Conservation (phyloP, 495 filamentous ascomycete genomes). For the Aspergillus affinis region DNA sequence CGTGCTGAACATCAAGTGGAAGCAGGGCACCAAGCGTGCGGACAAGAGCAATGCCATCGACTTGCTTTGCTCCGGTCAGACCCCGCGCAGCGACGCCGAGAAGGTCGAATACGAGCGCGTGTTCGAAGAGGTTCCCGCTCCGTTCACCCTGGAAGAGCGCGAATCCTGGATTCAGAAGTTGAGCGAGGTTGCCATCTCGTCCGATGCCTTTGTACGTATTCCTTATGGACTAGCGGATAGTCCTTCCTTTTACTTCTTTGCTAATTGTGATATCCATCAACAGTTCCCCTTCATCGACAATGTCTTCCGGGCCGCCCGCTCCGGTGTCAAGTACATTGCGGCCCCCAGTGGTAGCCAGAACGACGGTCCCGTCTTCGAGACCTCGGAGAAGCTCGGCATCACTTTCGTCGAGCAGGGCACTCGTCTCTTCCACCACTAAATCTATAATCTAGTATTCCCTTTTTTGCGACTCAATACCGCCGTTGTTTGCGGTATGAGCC, state of each 20-base stretch:
- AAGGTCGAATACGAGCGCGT: conserved; percentile 80
- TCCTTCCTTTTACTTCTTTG: conserved; percentile 2
- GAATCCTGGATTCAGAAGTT: conserved; percentile 79
- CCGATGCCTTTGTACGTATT: conserved; percentile 85
- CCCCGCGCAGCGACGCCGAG: conserved; percentile 77
- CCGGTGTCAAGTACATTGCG: conserved; percentile 92
- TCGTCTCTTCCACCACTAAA: conserved; percentile 86
- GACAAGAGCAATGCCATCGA: conserved; percentile 99
- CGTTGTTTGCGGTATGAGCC: background rate
- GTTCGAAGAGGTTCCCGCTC: conserved; percentile 85
- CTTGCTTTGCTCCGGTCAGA: conserved; percentile 81
- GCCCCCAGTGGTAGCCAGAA: conserved; percentile 93
- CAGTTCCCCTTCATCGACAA: conserved; percentile 99
- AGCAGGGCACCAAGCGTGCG: conserved; percentile 91
- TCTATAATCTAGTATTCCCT: conserved; percentile 1
- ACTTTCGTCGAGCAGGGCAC: conserved; percentile 87
- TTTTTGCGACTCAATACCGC: background rate
- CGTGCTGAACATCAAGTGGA: conserved; percentile 86
- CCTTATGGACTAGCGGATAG: too few species aligned
- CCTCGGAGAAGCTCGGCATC: conserved; percentile 90
- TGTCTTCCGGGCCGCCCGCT: conserved; percentile 82
- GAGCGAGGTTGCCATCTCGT: conserved; percentile 78
- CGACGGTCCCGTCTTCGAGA: conserved; percentile 81
- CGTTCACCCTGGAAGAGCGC: conserved; percentile 83
- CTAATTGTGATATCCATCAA: background rate